Evolutionary conservation across 2,329 filamentous ascomycete genomes (phyloP).

Genomic region (Zasmidium angulare): DNA sequence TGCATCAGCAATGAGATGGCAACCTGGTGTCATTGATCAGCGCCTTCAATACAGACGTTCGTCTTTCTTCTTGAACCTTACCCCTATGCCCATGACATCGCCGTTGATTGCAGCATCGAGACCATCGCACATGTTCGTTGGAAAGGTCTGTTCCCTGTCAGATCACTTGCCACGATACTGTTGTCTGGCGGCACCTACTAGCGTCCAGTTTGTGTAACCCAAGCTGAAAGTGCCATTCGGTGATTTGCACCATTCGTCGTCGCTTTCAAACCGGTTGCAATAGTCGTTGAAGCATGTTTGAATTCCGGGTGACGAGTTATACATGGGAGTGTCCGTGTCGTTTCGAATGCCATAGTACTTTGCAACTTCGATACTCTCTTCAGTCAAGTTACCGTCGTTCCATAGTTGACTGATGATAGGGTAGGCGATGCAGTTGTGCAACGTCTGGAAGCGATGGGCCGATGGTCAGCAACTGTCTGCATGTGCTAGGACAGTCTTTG

Average conservation of each 20-base stretch:
- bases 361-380: neutral
- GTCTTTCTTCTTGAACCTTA: neutral
- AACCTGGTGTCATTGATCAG: conserved; percentile 6
- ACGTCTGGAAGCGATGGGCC: no score
- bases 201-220: neutral
- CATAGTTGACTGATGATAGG: neutral
- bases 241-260: neutral
- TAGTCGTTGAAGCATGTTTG: neutral
- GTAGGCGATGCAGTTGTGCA: conserved; percentile 4
- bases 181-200: neutral
- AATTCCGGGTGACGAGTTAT: neutral
- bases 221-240: neutral
- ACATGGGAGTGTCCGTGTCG: neutral
- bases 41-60: neutral
- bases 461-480: no score
- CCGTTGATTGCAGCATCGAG: conserved; percentile 18
- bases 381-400: neutral
- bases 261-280: neutral
- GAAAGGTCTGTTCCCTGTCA: neutral
- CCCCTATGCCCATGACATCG: conserved; percentile 15
- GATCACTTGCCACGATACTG: neutral
- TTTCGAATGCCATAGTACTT: neutral
- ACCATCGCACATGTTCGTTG: conserved; percentile 7
- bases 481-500: no score
- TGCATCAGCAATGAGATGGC: conserved; percentile 22